A percentile compares a stretch with the other conserved stretches of the same genome.
phyloP scores from a whole-genome alignment of 495 filamentous ascomycete genomes.

The Penicillium malachiteum region DNA sequence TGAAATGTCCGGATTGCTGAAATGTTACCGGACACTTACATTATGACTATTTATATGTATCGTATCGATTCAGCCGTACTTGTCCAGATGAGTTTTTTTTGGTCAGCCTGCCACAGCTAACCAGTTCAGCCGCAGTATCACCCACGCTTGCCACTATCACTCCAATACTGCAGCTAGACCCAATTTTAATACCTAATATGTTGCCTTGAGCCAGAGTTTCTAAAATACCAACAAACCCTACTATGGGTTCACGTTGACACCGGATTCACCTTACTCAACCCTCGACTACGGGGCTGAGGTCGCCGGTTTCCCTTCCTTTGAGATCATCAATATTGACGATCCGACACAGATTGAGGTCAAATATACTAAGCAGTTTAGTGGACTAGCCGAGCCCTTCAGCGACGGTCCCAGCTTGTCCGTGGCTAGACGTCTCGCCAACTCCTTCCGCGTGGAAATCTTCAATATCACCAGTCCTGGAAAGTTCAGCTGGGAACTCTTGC shows the following conservation, averaged over 20 bases:
- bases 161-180: no score
- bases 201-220: no score
- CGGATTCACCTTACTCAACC: not conserved
- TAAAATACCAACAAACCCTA: not conserved
- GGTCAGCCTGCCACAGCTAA: no score
- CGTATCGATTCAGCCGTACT: no score
- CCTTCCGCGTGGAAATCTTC: constrained; percentile 9
- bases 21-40: no score
- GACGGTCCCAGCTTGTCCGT: constrained; percentile 9
- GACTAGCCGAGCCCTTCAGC: not conserved
- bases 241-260: not conserved
- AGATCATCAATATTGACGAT: not conserved
- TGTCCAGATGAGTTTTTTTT: no score
- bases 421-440: constrained; percentile 4
- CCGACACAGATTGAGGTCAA: constrained; percentile 14
- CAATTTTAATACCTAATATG: no score
- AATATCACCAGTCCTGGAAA: constrained; percentile 5
- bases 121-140: no score
- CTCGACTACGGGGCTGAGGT: constrained; percentile 12
- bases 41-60: no score
- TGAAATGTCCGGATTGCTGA: no score
- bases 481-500: not conserved
- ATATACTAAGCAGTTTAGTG: constrained; percentile 9
- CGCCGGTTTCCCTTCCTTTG: constrained; percentile 6
- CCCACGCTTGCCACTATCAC: no score